Base-by-base conservation (phyloP, 495 filamentous ascomycete genomes). In the Penicilliopsis zonata region DNA sequence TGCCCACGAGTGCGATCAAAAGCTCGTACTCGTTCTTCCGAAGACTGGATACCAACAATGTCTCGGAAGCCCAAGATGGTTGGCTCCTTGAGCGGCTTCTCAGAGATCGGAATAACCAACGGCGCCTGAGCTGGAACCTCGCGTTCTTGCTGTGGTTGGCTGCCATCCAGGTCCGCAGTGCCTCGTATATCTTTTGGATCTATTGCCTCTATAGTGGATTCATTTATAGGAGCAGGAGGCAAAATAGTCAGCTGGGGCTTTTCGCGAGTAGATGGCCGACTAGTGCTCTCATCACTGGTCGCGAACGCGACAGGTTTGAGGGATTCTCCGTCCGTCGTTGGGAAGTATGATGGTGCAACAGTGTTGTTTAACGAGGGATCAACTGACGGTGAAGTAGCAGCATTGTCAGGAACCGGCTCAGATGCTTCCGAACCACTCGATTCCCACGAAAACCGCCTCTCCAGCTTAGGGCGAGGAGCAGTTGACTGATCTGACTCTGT, bases 1-100 rank as follows among this genome's bases (percentile, higher is more conserved):
- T 83, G 75, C 10, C 65, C 55, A 29, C 82, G 67, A 0, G 80
- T 78, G 20, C 73, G 69, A 40, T 84, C 68, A 47, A 76, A 90
- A 1, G 73, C 71, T 21, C 63, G 53, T 28, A 86, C 78, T 14
- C 84, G 74, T 23, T 86, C 79, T 15, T 64, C 44, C 0, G 70
- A 43, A 4, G 68, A 61, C 13, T 67, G 64, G 20, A 84, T 59
- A 3, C 70, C 69, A 30, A 84, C 57, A 29, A 90, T 88, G 22
- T 86, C 76, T 14, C 79, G 70, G 54, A 86, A 86, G 4, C 69
- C 54, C 14, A 70, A 44, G 7, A 71, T 51, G 31, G 60, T 71
- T 14, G 56, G 45, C 26, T 59, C 53, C 18, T 46, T 33, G 10
- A 47, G 36, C 6, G 50, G 28, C 6, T 49, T 40, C 4, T 7